These are phyloP conservation scores for Linum lewisii DNA, from an alignment of 345 rosid species.

Conservation along the genomic window DNA sequence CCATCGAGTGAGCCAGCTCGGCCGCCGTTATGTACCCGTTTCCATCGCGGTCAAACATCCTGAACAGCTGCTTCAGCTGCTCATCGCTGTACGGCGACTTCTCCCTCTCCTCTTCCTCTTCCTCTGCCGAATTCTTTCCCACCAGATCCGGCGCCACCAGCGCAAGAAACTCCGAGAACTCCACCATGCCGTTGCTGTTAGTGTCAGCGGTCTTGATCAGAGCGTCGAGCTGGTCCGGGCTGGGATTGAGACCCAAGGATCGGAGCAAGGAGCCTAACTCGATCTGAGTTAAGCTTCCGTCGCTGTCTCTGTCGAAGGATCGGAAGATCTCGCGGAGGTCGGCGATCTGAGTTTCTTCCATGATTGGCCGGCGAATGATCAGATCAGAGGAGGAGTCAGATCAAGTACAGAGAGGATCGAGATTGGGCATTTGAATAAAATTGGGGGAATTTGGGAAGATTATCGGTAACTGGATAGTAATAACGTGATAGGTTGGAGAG, in stretches of 20 bases:
- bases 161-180: slow-evolving; percentile 74
- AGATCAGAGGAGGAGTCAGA: neutral
- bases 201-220: slow-evolving; percentile 66
- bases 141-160: slow-evolving; percentile 74
- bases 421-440: neutral
- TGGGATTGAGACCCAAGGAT: slow-evolving; percentile 63
- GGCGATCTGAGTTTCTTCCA: slow-evolving; percentile 66
- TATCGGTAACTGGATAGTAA: no score
- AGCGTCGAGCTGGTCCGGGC: slow-evolving; percentile 61
- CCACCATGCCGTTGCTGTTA: slow-evolving; percentile 74
- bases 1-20: slow-evolving; percentile 85
- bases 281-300: slow-evolving; percentile 80
- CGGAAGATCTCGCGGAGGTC: slow-evolving; percentile 79
- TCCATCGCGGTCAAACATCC: slow-evolving; percentile 66
- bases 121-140: slow-evolving; percentile 5
- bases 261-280: slow-evolving; percentile 84
- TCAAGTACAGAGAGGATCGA: neutral
- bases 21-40: slow-evolving; percentile 76
- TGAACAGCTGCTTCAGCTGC: slow-evolving; percentile 53
- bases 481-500: no score
- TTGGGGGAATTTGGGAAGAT: no score
- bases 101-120: slow-evolving; percentile 17
- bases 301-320: slow-evolving; percentile 73
- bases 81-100: slow-evolving; percentile 75
- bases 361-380: slow-evolving; percentile 30